Evolutionary conservation across 2,329 filamentous ascomycete species (phyloP).

Genomic region (Colletotrichum tabaci): DNA sequence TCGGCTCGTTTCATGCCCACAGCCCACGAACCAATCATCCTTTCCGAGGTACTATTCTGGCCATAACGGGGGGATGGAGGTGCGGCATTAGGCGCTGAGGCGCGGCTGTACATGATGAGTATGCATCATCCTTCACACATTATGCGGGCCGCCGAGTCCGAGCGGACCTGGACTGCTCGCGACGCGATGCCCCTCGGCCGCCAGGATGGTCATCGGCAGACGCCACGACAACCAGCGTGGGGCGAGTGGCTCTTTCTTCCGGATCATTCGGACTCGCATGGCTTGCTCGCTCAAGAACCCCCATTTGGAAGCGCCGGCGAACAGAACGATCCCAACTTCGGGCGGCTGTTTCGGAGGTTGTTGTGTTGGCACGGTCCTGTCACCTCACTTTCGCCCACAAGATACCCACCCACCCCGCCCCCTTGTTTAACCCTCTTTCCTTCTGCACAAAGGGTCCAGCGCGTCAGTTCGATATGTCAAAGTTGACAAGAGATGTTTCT

Average conservation of each 20-base stretch:
- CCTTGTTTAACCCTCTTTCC: slow-evolving; percentile 15
- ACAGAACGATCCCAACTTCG: slow-evolving; percentile 17
- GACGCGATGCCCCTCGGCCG: slow-evolving; percentile 9
- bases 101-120: slow-evolving; percentile 47
- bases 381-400: slow-evolving; percentile 25
- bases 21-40: slow-evolving; percentile 12
- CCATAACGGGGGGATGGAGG: neutral
- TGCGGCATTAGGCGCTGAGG: slow-evolving; percentile 44
- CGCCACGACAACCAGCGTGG: neutral
- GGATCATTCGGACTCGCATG: slow-evolving; percentile 38
- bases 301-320: slow-evolving; percentile 8
- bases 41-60: slow-evolving; percentile 33
- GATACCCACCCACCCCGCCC: slow-evolving; percentile 3
- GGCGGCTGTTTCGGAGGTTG: slow-evolving; percentile 22
- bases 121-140: slow-evolving; percentile 16
- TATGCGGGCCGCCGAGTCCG: slow-evolving; percentile 25
- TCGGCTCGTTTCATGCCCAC: slow-evolving; percentile 25
- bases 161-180: slow-evolving; percentile 19
- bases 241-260: slow-evolving; percentile 1
- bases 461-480: slow-evolving; percentile 24
- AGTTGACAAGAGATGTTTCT: slow-evolving; percentile 15
- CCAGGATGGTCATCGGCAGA: slow-evolving; percentile 1
- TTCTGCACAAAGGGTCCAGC: slow-evolving; percentile 32
- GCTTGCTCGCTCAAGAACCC: slow-evolving; percentile 13
- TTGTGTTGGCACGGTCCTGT: slow-evolving; percentile 11